Percentiles rank a stretch among this genome's conserved stretches.
These are phyloP conservation scores for Cladosporium sp. DNA, from an alignment of 2,329 filamentous ascomycete genomes.

Conservation along the genomic window DNA sequence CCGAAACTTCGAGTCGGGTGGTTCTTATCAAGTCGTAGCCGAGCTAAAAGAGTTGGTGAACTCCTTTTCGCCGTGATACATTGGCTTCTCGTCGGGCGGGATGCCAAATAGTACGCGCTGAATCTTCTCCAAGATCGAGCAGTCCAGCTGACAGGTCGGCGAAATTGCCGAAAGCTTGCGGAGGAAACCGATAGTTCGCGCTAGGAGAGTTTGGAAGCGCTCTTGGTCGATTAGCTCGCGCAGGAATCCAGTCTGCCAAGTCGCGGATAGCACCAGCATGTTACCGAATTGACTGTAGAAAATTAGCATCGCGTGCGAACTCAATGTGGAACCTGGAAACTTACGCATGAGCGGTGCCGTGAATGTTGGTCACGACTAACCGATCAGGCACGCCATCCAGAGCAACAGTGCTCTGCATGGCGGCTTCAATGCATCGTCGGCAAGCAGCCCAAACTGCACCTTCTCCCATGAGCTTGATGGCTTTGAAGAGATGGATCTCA, in stretches of 20 bases:
- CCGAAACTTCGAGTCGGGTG: neutral
- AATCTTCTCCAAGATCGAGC: conserved; percentile 63
- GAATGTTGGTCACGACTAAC: conserved; percentile 89
- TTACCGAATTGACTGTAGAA: conserved; percentile 85
- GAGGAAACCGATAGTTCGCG: conserved; percentile 73
- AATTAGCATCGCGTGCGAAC: conserved; percentile 21
- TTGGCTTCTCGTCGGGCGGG: conserved; percentile 15
- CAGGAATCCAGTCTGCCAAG: conserved; percentile 53
- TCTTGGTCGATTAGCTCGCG: conserved; percentile 49
- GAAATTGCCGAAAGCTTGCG: conserved; percentile 65
- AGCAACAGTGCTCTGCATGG: conserved; percentile 79
- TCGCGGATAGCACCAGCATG: conserved; percentile 81
- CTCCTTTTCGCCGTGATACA: conserved; percentile 19
- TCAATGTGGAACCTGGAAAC: conserved; percentile 34
- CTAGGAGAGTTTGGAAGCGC: conserved; percentile 58
- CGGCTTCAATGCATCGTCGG: conserved; percentile 60
- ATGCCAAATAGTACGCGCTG: conserved; percentile 33
- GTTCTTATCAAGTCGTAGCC: conserved; percentile 3
- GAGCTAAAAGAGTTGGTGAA: conserved; percentile 12
- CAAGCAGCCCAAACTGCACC: conserved; percentile 27
- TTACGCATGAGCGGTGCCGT: conserved; percentile 94
- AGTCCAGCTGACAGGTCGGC: conserved; percentile 69
- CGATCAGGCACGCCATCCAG: conserved; percentile 68
- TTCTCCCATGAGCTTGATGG: conserved; percentile 29
- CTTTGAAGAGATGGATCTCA: conserved; percentile 33